Evolutionary conservation across 106 monocot species (phyloP).

Genomic region (Acorus calamus): DNA sequence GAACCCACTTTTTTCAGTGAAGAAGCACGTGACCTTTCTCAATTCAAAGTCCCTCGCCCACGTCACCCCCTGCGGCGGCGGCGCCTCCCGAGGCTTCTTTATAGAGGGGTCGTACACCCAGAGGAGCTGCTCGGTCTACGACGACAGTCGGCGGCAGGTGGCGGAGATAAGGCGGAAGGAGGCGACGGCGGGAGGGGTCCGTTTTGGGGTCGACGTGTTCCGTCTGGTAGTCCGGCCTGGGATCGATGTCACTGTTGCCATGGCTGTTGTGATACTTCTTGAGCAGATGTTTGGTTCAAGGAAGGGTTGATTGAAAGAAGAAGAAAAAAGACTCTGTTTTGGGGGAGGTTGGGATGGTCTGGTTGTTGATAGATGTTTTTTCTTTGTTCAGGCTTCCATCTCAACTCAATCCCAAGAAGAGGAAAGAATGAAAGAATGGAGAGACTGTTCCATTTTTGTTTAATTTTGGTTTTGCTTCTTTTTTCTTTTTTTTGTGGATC

Average conservation of each 20-base stretch:
- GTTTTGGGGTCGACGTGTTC: slow-evolving; percentile 8
- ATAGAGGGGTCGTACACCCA: slow-evolving; percentile 11
- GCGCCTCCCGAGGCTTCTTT: not conserved
- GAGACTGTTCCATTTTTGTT: no score
- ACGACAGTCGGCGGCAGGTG: slow-evolving; percentile 2
- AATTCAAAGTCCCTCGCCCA: not conserved
- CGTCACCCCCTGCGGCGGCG: not conserved
- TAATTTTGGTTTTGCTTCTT: no score
- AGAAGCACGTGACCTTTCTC: no score
- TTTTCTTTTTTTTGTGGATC: no score
- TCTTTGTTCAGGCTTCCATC: no score
- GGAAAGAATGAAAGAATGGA: no score
- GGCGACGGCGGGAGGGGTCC: not conserved
- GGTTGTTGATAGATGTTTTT: no score
- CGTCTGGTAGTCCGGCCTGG: not conserved
- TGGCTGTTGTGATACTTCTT: slow-evolving; percentile 12
- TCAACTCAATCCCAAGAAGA: no score
- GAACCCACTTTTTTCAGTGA: no score
- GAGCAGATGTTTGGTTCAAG: slow-evolving; percentile 15
- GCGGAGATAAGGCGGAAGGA: slow-evolving; percentile 10
- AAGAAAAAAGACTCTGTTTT: no score
- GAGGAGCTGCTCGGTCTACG: slow-evolving; percentile 4
- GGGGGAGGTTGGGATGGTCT: no score
- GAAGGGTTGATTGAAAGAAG: no score
- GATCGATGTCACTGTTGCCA: slow-evolving; percentile 8